Evolutionary conservation across 306 rosid species (phyloP).

Genomic region (Hippophae tibetana): DNA sequence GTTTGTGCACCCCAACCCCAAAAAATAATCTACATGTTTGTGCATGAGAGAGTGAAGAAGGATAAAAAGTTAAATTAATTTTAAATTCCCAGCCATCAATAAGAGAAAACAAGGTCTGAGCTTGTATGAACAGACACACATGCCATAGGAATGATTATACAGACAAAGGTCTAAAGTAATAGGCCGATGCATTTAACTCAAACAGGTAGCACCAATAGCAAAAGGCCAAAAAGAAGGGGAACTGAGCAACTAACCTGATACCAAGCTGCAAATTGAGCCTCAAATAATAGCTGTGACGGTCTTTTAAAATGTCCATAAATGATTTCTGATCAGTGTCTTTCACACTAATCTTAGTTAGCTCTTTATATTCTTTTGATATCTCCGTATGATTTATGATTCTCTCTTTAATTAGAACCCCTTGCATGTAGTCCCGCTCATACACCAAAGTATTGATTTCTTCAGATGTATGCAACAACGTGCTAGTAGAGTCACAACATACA

Average conservation of each 20-base stretch:
- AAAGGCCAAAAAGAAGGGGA: background rate
- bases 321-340: constrained; percentile 44
- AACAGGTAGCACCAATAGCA: background rate
- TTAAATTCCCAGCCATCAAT: background rate
- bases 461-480: constrained; percentile 19
- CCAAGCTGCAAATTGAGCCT: constrained; percentile 58
- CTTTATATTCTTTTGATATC: constrained; percentile 29
- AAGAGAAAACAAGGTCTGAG: no score
- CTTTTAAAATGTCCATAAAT: constrained; percentile 23
- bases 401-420: constrained; percentile 80
- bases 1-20: no score
- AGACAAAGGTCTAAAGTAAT: no score
- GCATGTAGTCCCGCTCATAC: constrained; percentile 82
- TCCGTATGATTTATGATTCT: constrained; percentile 35
- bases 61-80: no score
- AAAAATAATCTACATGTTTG: no score
- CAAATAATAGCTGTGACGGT: constrained; percentile 30
- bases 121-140: no score
- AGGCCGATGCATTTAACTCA: background rate
- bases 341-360: constrained; percentile 30
- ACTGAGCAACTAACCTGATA: constrained; percentile 33
- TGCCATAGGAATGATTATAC: no score
- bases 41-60: no score
- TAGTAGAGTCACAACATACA: constrained; percentile 26
- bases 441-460: constrained; percentile 24